Base-by-base conservation (phyloP, 306 rosid genomes). In the Gleditsia sinensis region DNA sequence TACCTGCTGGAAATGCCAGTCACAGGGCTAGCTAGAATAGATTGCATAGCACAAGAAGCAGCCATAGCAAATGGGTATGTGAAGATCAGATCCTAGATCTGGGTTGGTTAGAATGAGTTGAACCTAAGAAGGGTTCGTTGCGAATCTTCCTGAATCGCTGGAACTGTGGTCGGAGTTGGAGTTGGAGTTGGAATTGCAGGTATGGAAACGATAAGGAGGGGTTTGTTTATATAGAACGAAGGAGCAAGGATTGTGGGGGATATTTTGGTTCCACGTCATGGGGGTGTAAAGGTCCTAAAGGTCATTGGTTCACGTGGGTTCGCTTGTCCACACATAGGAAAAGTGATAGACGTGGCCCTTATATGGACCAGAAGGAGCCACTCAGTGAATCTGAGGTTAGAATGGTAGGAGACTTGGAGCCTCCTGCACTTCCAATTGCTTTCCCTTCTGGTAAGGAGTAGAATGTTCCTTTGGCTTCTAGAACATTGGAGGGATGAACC, bases 291-390 rank as follows among this genome's bases (percentile, higher is more conserved):
- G 63, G 36, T 24, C 80, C 64, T 16, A 81, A 81, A 86, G 74
- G 53, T 3, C 10, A 74, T 76, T 76, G 81, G 80, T 3, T 80
- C 89, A 78, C 87, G 79, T 82, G 84, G 84, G 72, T 79, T 71
- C 5, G 7, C 13, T 80, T 75, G 87, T 67, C 79, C 81, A 74
- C 82, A 80, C 80, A 80, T 75, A 37, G 37, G 10, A 32, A 55
- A 77, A 61, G 68, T 3, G 3, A 0, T 19, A 69, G 78, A 78
- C 83, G 87, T 85, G 87, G 87, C 75, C 74, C 19, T 1, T 17
- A 3, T 43, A 1, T 19, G 12, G 9, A 61, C 82, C 81, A 62
- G 40, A 50, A 45, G 6, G 27, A 9, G 48, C 1, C 7, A 0
- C 39, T 7, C 4, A 0, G 60, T 58, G 65, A 77, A 76, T 62